Evolutionary conservation across 108 stramenopile genomes (phyloP), one percentile per base, ranked within the genome.

Genomic region (Fragilaria radians): DNA sequence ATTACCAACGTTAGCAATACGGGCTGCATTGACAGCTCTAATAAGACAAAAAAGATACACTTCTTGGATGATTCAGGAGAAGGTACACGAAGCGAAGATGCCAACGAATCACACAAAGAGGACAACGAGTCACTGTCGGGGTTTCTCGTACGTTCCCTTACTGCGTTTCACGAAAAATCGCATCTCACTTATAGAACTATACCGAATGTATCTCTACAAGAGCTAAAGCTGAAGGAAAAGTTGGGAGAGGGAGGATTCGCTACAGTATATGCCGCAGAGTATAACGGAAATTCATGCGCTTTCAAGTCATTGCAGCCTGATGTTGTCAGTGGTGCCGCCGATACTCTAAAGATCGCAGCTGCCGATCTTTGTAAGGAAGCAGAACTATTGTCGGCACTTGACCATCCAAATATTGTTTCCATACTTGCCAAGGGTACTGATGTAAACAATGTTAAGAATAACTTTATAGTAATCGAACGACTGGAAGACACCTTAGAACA

Each of bases 401-500:
- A 42, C 36, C 36, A 42, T 42, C 36, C 36, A 11, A 14, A 14
- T 11, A 42, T 42, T 42, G 14, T 42, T 42, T 7, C 36, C 14
- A 42, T 42, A 14, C 36, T 7, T 11, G 36, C 36, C 36, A 42
- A 42, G 14, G 11, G 14, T 14, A 11, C 14, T 42, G 7, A 7
- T 42, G 11, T 42, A 7, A 14, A 42, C 14, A 14, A 7, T 11
- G 7, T 42, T 7, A 14, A 42, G 7, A 14, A 42, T 7, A 42
- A 52, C 52, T 52, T 52, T 52, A 52, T 52, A 2, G 27, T 52
- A 2, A 1, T 52, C 1, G 52, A 52, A 26, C 52, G 26, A 52
- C 18, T 52, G 22, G 25, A 52, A 3, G 26, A 26, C 26, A 52
- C 52, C 1, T 23, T 52, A 1, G 52, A 52, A 23, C 18, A 52